Evolutionary conservation across 2,329 filamentous ascomycete genomes (phyloP).

Genomic region (Colletotrichum caudatum): DNA sequence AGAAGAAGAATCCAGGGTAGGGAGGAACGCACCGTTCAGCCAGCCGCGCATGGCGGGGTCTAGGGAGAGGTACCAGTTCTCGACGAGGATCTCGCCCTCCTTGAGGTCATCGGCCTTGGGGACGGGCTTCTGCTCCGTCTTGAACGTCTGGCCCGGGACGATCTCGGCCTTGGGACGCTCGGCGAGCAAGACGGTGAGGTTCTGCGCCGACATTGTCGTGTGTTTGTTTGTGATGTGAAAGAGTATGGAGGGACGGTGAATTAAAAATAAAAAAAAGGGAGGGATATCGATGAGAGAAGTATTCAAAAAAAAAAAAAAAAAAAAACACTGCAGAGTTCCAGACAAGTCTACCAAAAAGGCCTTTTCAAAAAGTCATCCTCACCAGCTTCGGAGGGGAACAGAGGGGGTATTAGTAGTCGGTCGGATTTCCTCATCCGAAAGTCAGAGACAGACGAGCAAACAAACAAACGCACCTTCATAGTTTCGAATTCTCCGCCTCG

Average conservation of each 20-base stretch:
- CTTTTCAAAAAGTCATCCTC: not conserved
- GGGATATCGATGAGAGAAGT: not conserved
- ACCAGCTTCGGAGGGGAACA: not conserved
- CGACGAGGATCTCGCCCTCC: slow-evolving; percentile 73
- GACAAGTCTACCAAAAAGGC: not conserved
- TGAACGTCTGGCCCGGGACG: slow-evolving; percentile 75
- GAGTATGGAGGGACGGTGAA: not conserved
- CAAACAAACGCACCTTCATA: not conserved
- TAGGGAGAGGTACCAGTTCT: slow-evolving; percentile 73
- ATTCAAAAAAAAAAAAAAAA: too few species aligned
- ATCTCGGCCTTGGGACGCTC: slow-evolving; percentile 72
- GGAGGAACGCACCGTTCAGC: slow-evolving; percentile 65
- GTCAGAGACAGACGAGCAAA: not conserved
- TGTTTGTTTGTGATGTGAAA: slow-evolving; percentile 4
- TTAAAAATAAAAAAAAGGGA: too few species aligned
- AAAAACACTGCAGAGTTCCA: not conserved
- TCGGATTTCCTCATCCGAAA: not conserved
- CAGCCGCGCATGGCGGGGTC: slow-evolving; percentile 84
- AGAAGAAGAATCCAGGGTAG: too few species aligned
- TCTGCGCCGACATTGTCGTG: slow-evolving; percentile 58
- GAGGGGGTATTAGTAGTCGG: slow-evolving; percentile 19
- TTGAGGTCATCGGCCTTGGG: slow-evolving; percentile 66
- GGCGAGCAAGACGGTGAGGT: slow-evolving; percentile 68
- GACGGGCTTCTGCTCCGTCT: slow-evolving; percentile 61
- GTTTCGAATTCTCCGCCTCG: not conserved